Conservation (phyloP, 768 basidiomycete species). For the Wakefieldia striispora region DNA sequence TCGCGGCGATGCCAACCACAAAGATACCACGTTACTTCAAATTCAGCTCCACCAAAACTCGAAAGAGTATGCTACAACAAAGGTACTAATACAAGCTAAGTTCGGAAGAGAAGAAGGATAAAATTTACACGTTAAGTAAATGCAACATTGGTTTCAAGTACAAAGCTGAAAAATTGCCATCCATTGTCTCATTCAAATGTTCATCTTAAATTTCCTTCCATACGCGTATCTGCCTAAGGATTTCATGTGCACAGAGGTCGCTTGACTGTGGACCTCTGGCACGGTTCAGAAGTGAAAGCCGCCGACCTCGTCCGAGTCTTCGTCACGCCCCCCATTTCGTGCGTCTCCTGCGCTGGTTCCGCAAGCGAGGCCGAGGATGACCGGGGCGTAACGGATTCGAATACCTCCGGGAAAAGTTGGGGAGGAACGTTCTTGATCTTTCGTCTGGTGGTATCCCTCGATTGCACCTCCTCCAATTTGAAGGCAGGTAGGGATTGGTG, state of each 20-base stretch:
- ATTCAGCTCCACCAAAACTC: neutral
- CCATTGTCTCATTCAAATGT: neutral
- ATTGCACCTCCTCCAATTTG: constrained; percentile 12
- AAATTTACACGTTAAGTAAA: neutral
- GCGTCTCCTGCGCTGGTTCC: neutral
- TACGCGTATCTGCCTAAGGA: neutral
- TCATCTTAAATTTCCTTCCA: neutral
- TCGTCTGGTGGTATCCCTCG: constrained; percentile 7
- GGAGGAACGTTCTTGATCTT: constrained; percentile 22
- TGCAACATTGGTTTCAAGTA: neutral
- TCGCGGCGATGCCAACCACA: too few relatives aligned
- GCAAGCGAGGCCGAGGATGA: neutral
- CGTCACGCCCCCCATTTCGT: constrained; percentile 1
- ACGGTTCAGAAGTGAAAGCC: constrained; percentile 4
- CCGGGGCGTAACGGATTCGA: neutral
- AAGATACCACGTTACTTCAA: too few relatives aligned
- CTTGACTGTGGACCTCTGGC: constrained; percentile 12
- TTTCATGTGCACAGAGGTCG: constrained; percentile 17
- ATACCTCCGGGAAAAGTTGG: constrained; percentile 3
- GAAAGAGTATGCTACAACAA: neutral
- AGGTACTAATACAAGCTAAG: neutral
- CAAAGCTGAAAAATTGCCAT: neutral
- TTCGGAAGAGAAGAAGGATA: neutral
- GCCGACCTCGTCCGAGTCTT: constrained; percentile 1
- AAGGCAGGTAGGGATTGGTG: constrained; percentile 22